Conservation (phyloP, 1,284 basidiomycete genomes). For the Tremellales sp. region DNA sequence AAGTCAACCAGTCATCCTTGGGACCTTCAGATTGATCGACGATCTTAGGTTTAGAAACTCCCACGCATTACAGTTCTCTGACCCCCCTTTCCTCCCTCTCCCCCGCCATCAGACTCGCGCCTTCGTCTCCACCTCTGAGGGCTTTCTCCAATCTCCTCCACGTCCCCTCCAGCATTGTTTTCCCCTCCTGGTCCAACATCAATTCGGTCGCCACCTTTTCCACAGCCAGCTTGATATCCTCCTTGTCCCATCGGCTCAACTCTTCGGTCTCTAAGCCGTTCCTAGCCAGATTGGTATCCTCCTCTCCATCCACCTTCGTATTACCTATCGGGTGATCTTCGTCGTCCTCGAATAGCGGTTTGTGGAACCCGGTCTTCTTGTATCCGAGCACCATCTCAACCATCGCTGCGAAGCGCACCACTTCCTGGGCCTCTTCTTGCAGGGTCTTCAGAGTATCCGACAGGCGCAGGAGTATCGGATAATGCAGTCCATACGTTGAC, state of each 20-base stretch:
- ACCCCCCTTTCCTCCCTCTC: slow-evolving; percentile 1
- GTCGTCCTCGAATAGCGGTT: not conserved
- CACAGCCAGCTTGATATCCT: not conserved
- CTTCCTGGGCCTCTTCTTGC: not conserved
- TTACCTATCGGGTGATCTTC: not conserved
- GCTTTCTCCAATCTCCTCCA: slow-evolving; percentile 13
- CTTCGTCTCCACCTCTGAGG: slow-evolving; percentile 6
- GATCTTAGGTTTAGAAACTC: too few relatives aligned
- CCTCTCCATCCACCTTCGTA: not conserved
- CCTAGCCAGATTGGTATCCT: not conserved
- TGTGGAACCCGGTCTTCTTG: not conserved
- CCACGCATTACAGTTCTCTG: not conserved
- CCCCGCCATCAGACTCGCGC: slow-evolving; percentile 3
- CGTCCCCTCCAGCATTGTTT: slow-evolving; percentile 5
- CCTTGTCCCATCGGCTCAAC: not conserved
- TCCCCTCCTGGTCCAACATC: slow-evolving; percentile 1
- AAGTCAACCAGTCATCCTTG: too few relatives aligned
- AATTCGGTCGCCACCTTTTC: not conserved
- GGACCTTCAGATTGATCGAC: too few relatives aligned
- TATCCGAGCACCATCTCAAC: not conserved
- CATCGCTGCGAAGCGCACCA: not conserved
- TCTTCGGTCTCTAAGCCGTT: not conserved
- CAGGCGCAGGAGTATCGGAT: slow-evolving; percentile 9
- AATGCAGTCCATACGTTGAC: slow-evolving; percentile 15
- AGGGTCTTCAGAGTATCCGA: not conserved